Base-by-base conservation (phyloP, 306 rosid genomes). In the Malus fusca region DNA sequence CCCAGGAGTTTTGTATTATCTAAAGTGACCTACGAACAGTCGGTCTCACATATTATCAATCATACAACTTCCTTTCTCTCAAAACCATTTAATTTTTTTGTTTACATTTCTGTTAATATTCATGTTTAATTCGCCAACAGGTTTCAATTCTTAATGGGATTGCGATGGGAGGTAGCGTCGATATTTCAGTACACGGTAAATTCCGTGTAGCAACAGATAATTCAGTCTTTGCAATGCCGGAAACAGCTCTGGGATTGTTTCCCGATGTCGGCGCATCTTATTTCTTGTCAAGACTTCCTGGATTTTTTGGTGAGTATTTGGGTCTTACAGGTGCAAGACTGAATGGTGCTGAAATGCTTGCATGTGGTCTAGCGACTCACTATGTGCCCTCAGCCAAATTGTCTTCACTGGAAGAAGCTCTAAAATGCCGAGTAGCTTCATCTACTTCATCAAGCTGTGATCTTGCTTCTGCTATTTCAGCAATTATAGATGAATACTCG, bases 151-250 rank as follows among this genome's bases (percentile, higher is more conserved):
- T 91, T 55, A 79, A 91, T 79, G 94, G 97, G 73, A 86, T 88
- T 63, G 92, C 82, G 66, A 91, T 91, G 97, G 97, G 97, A 78
- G 97, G 88, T 80, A 94, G 97, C 3, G 92, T 92, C 4, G 97
- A 94, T 42, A 89, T 74, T 80, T 89, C 97, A 60, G 61, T 88
- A 13, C 94, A 87, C 58, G 90, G 92, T 63, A 88, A 86, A 83
- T 89, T 89, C 75, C 82, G 91, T 35, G 82, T 91, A 35, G 92
- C 80, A 63, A 91, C 94, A 8, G 94, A 91, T 78, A 91, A 89
- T 18, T 74, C 92, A 30, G 85, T 86, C 79, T 89, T 91, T 77
- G 91, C 97, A 66, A 89, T 89, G 97, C 97, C 97, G 48, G 97
- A 91, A 85, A 83, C 89, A 71, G 84, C 85, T 77, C 69, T 91